Evolutionary conservation across 208 protist species (phyloP).

Genomic region (Strigomonas culicis): DNA sequence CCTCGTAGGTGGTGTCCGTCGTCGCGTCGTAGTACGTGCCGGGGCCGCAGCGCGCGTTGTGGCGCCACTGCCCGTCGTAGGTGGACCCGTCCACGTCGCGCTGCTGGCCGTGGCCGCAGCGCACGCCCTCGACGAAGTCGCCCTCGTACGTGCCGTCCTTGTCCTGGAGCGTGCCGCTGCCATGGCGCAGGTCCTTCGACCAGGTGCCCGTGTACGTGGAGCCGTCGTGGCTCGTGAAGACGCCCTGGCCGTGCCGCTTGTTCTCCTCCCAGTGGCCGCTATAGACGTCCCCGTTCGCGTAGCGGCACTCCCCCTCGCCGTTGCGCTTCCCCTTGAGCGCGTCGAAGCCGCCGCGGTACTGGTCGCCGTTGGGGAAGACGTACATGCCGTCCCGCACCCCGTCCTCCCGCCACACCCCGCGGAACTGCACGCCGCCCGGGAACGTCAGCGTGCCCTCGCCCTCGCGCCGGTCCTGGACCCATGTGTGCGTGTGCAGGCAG

Average conservation of each 20-base stretch:
- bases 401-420: conserved; percentile 58
- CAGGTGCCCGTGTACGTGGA: conserved; percentile 79
- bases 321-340: conserved; percentile 37
- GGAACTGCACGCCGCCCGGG: conserved; percentile 57
- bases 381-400: conserved; percentile 44
- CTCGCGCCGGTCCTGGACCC: conserved; percentile 47
- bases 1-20: conserved; percentile 56
- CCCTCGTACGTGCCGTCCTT: conserved; percentile 76
- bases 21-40: conserved; percentile 57
- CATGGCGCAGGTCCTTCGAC: conserved; percentile 54
- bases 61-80: conserved; percentile 76
- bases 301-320: conserved; percentile 57
- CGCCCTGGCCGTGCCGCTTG: conserved; percentile 61
- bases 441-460: conserved; percentile 55
- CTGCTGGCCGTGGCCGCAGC: conserved; percentile 67
- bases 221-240: conserved; percentile 15
- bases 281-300: conserved; percentile 71
- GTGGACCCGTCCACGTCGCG: conserved; percentile 49
- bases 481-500: conserved; percentile 61
- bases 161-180: conserved; percentile 55
- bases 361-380: conserved; percentile 75
- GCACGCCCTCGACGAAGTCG: conserved; percentile 38
- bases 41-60: conserved; percentile 52
- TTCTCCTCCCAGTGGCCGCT: conserved; percentile 72
- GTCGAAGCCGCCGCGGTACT: conserved; percentile 72